Conservation (phyloP, 2,329 filamentous ascomycete genomes). For the Cladosporium sp. region DNA sequence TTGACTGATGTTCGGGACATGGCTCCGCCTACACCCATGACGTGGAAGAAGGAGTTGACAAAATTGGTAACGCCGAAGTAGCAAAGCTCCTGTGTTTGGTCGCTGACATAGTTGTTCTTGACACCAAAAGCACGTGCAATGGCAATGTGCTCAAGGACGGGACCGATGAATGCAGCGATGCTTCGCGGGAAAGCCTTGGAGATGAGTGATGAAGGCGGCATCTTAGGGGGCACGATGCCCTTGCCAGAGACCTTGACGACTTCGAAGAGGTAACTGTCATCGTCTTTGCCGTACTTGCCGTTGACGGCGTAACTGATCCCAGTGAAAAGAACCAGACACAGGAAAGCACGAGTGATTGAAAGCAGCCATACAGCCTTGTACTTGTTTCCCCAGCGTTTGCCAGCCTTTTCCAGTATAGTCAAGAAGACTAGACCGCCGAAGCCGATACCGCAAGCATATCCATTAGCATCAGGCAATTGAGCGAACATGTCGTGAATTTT, state of each 20-base stretch:
- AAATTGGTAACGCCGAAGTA: conserved; percentile 53
- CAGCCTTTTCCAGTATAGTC: conserved; percentile 57
- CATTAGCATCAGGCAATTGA: conserved; percentile 58
- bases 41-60: conserved; percentile 64
- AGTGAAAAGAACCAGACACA: conserved; percentile 62
- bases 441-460: conserved; percentile 60
- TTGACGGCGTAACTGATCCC: conserved; percentile 65
- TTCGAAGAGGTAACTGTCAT: conserved; percentile 54
- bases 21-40: conserved; percentile 65
- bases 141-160: conserved; percentile 63
- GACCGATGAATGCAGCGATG: conserved; percentile 63
- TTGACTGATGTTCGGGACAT: conserved; percentile 70
- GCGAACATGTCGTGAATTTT: conserved; percentile 61
- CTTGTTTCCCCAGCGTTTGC: conserved; percentile 60
- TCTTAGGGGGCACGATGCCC: conserved; percentile 53
- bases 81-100: conserved; percentile 65
- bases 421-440: conserved; percentile 59
- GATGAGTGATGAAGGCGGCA: conserved; percentile 52
- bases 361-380: conserved; percentile 60
- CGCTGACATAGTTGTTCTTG: conserved; percentile 62
- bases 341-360: conserved; percentile 60
- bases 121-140: conserved; percentile 65
- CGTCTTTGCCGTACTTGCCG: conserved; percentile 42
- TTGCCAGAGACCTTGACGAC: conserved; percentile 59
- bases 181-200: conserved; percentile 55